Evolutionary conservation across 2,329 filamentous ascomycete species (phyloP).

Genomic region (Clarireedia paspali): DNA sequence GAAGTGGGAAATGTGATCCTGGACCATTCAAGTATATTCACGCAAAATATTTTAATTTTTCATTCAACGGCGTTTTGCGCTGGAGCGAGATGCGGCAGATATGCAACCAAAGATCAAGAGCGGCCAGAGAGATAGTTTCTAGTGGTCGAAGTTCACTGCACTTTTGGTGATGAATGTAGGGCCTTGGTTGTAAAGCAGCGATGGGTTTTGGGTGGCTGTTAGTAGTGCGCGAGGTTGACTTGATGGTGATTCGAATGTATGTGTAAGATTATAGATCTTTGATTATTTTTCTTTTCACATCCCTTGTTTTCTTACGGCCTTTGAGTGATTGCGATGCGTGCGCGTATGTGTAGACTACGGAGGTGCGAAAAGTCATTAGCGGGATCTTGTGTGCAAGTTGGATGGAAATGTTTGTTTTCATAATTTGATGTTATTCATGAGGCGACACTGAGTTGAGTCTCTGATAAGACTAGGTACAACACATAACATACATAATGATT

Average conservation of each 20-base stretch:
- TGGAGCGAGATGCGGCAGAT: background rate
- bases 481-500: background rate
- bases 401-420: too few relatives aligned
- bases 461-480: background rate
- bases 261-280: conserved; percentile 12
- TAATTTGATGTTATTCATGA: too few relatives aligned
- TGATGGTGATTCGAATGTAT: background rate
- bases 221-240: too few relatives aligned
- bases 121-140: background rate
- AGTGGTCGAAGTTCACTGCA: background rate
- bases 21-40: background rate
- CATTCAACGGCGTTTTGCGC: conserved; percentile 2
- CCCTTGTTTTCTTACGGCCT: background rate
- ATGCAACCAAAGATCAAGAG: background rate
- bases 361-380: background rate
- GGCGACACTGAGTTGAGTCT: background rate
- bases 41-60: conserved; percentile 4
- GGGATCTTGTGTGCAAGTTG: too few relatives aligned
- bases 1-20: background rate
- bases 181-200: background rate
- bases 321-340: background rate
- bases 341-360: background rate
- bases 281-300: background rate
- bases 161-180: background rate
- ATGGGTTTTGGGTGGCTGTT: background rate